These are phyloP conservation scores for Populus pruinosa DNA, from an alignment of 345 rosid genomes.

Conservation along the genomic window DNA sequence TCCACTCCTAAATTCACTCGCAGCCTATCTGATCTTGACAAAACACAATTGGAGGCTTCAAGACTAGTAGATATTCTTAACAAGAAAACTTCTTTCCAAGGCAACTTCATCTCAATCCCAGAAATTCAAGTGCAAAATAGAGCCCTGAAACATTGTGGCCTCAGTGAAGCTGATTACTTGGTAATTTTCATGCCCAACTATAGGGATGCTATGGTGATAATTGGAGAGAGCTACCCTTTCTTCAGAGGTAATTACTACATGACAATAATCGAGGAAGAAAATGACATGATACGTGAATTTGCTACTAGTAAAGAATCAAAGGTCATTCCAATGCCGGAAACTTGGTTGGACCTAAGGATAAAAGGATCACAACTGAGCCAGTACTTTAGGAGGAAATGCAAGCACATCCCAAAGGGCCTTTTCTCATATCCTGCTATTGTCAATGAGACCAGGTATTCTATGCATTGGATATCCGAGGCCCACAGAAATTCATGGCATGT, in stretches of 20 bases:
- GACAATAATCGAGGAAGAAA: conserved; percentile 44
- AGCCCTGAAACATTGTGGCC: conserved; percentile 49
- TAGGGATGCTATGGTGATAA: conserved; percentile 45
- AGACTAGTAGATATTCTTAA: conserved; percentile 49
- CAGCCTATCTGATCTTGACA: conserved; percentile 43
- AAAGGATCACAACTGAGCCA: conserved; percentile 69
- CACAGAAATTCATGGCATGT: conserved; percentile 73
- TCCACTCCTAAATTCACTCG: conserved; percentile 37
- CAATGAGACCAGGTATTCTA: conserved; percentile 41
- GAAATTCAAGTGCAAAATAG: conserved; percentile 59
- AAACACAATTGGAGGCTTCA: conserved; percentile 45
- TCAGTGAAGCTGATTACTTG: conserved; percentile 49
- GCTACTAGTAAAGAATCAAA: conserved; percentile 48
- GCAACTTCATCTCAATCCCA: conserved; percentile 59
- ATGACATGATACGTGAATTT: conserved; percentile 38
- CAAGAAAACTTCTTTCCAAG: conserved; percentile 47
- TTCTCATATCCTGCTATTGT: conserved; percentile 50
- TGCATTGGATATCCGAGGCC: conserved; percentile 79
- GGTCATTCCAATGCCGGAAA: conserved; percentile 47
- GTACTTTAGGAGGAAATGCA: conserved; percentile 62
- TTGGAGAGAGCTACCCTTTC: conserved; percentile 72
- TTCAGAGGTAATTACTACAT: conserved; percentile 55
- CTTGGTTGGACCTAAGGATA: conserved; percentile 65
- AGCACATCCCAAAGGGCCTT: conserved; percentile 51
- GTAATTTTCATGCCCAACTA: conserved; percentile 52